Evolutionary conservation across 352 stramenopile genomes (phyloP), one percentile per base, ranked within the genome.

Genomic region (Pythium guiyangense): DNA sequence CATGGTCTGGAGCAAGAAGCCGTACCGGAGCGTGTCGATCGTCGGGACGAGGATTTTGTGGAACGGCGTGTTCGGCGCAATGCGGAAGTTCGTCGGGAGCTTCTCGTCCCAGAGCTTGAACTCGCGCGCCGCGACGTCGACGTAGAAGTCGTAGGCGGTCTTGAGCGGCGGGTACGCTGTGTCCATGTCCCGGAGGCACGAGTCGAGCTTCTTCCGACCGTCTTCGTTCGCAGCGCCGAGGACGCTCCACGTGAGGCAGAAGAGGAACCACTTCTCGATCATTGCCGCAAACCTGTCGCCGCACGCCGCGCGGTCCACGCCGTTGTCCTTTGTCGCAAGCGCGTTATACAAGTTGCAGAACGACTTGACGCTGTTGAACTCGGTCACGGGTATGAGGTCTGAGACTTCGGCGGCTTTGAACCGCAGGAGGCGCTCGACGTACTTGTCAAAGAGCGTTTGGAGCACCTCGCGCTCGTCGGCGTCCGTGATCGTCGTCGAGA

Each of bases 141-240:
- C 79, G 29, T 77, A 97, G 60, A 97, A 98, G 60, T 98, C 93
- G 65, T 98, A 98, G 0, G 93, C 78, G 11, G 86, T 97, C 59
- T 95, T 92, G 2, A 94, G 73, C 20, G 92, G 90, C 37, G 92
- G 92, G 53, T 97, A 98, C 31, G 96, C 71, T 0, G 90, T 92
- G 56, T 97, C 92, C 54, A 98, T 93, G 54, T 98, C 92, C 4
- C 90, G 87, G 26, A 98, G 43, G 42, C 83, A 97, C 49, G 87
- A 79, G 57, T 94, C 84, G 20, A 96, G 85, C 39, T 86, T 89
- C 51, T 89, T 92, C 2, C 86, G 77, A 0, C 86, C 83, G 14
- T 92, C 83, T 56, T 96, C 86, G 54, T 95, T 92, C 1, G 85
- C 85, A 20, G 85, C 84, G 20, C 79, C 86, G 63, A 94, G 79